phyloP scores from a whole-genome alignment of 495 filamentous ascomycete species.

The Penicillium canariense region DNA sequence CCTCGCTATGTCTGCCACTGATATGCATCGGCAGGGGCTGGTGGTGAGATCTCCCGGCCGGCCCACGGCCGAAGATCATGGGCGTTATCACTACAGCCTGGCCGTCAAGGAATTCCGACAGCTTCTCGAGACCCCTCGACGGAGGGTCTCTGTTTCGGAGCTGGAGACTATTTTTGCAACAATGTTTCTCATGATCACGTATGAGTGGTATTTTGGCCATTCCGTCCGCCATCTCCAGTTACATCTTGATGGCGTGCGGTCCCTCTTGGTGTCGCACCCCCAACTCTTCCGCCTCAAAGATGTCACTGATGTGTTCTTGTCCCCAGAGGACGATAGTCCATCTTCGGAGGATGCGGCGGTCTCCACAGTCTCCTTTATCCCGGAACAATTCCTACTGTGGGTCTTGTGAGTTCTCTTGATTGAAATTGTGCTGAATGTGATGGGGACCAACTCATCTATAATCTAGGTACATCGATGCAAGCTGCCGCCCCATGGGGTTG shows the following conservation, averaged over 20 bases:
- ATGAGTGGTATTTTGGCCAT: constrained; percentile 45
- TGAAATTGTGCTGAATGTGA: neutral
- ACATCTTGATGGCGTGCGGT: constrained; percentile 42
- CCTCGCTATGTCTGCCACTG: constrained; percentile 38
- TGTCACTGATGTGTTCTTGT: constrained; percentile 34
- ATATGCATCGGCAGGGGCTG: constrained; percentile 42
- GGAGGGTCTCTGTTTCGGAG: constrained; percentile 28
- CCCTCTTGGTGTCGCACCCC: constrained; percentile 39
- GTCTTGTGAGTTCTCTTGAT: constrained; percentile 28
- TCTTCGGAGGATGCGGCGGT: constrained; percentile 11
- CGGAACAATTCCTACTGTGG: constrained; percentile 42
- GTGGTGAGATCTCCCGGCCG: constrained; percentile 29
- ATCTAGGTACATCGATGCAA: constrained; percentile 39
- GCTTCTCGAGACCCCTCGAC: constrained; percentile 33
- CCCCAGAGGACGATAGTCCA: constrained; percentile 14
- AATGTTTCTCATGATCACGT: constrained; percentile 43
- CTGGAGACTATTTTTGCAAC: constrained; percentile 42
- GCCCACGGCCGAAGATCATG: constrained; percentile 38
- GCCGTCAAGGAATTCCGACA: constrained; percentile 46
- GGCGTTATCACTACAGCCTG: constrained; percentile 40
- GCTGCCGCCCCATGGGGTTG: constrained; percentile 33
- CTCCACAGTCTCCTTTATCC: constrained; percentile 36
- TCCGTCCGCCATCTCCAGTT: constrained; percentile 42
- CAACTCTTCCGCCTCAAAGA: constrained; percentile 37
- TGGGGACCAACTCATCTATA: neutral